phyloP scores from a whole-genome alignment of 2,329 filamentous ascomycete genomes.

The Trichoderma sp. region DNA sequence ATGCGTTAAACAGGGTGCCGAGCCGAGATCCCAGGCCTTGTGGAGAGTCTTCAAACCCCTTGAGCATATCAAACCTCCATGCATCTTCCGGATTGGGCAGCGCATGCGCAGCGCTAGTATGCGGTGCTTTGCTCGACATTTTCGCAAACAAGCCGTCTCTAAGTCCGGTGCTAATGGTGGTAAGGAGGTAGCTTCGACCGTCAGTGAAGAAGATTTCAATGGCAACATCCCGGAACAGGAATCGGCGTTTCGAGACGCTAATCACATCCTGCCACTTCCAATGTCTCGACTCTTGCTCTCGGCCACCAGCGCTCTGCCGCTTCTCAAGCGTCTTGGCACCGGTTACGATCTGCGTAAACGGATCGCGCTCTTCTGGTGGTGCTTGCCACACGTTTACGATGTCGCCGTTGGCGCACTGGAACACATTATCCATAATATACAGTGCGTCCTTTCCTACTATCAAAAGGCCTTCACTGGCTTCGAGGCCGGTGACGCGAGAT shows the following conservation, averaged over 20 bases:
- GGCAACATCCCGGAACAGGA: constrained; percentile 91
- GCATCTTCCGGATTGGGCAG: constrained; percentile 78
- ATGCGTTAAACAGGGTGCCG: constrained; percentile 85
- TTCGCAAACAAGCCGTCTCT: constrained; percentile 80
- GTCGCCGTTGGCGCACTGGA: constrained; percentile 90
- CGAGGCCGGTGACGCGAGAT: constrained; percentile 87
- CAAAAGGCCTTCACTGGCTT: constrained; percentile 88
- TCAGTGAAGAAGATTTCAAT: constrained; percentile 98
- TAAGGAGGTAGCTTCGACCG: constrained; percentile 89
- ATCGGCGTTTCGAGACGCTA: constrained; percentile 92
- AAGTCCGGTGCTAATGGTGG: constrained; percentile 68
- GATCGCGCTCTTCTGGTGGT: constrained; percentile 85
- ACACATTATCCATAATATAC: constrained; percentile 95
- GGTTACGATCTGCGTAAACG: constrained; percentile 91
- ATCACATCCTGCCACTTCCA: constrained; percentile 96
- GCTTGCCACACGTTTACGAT: constrained; percentile 97
- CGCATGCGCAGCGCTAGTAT: constrained; percentile 67
- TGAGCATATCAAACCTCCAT: constrained; percentile 86
- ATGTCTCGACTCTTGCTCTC: constrained; percentile 77
- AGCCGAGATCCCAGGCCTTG: constrained; percentile 79
- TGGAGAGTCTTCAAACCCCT: constrained; percentile 58
- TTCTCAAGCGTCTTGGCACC: constrained; percentile 60
- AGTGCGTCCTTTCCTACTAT: constrained; percentile 89
- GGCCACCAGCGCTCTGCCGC: constrained; percentile 51
- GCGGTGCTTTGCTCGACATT: constrained; percentile 74